These are phyloP conservation scores for Cryphonectria carpinicola DNA, from an alignment of 2,329 filamentous ascomycete species.

Conservation along the genomic window DNA sequence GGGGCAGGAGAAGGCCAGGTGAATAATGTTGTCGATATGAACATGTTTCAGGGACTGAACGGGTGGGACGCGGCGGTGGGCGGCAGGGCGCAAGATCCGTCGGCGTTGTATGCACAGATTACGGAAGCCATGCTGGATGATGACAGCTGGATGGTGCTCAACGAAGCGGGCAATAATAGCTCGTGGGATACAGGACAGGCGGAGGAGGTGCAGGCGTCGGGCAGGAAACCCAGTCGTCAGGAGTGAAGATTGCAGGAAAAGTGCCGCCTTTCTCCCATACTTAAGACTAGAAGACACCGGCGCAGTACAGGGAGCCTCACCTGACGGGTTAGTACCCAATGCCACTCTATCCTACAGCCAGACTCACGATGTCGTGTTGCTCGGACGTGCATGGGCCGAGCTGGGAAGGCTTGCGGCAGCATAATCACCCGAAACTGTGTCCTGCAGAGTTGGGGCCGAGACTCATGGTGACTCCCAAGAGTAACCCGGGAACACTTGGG, in stretches of 20 bases:
- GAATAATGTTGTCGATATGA: conserved; percentile 5
- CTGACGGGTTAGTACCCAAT: neutral
- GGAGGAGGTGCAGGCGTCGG: conserved; percentile 7
- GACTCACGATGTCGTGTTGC: neutral
- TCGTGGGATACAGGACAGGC: conserved; percentile 8
- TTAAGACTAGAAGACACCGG: neutral
- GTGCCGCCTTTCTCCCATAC: no score
- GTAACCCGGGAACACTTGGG: no score
- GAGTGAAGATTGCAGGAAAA: neutral
- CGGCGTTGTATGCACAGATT: conserved; percentile 22
- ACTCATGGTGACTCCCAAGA: no score
- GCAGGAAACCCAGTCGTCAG: neutral
- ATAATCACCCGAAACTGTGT: no score
- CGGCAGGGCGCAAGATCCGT: conserved; percentile 6
- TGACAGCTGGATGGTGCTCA: conserved; percentile 27
- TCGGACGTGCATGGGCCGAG: no score
- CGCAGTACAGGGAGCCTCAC: neutral
- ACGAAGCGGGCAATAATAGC: conserved; percentile 2
- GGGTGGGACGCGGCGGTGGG: conserved; percentile 18
- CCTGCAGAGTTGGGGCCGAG: no score
- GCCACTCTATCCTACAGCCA: neutral
- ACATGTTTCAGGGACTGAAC: conserved; percentile 21
- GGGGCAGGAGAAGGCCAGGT: neutral
- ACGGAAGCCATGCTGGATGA: conserved; percentile 24
- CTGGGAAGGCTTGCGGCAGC: no score